Conservation (phyloP, 805 yeast species). For the Blastobotrys terrestris region DNA sequence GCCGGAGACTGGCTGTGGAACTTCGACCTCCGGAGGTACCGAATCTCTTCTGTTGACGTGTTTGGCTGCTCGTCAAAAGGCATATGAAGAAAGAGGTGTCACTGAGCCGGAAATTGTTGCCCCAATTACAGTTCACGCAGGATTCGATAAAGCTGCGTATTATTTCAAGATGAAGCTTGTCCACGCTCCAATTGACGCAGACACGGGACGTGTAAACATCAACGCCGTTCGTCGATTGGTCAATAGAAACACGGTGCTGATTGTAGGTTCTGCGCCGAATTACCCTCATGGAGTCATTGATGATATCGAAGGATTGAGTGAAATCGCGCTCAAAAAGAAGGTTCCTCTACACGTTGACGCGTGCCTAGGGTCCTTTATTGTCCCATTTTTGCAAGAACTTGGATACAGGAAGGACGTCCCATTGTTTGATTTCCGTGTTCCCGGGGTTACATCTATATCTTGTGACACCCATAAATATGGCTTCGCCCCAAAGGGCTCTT, state of each 20-base stretch:
- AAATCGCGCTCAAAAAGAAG: conserved; percentile 54
- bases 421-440: conserved; percentile 74
- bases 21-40: conserved; percentile 91
- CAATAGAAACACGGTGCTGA: conserved; percentile 70
- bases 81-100: conserved; percentile 45
- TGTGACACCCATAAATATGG: conserved; percentile 99
- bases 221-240: conserved; percentile 56
- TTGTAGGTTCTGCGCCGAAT: conserved; percentile 94
- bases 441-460: conserved; percentile 93
- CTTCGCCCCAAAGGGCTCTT: conserved; percentile 96
- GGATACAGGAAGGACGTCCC: conserved; percentile 51
- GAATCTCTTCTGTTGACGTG: conserved; percentile 86
- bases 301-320: conserved; percentile 68
- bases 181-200: conserved; percentile 69
- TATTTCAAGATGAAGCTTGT: conserved; percentile 83
- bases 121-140: conserved; percentile 90
- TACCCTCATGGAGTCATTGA: conserved; percentile 96
- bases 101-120: conserved; percentile 79
- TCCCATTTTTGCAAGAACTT: conserved; percentile 67
- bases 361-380: conserved; percentile 88
- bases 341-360: conserved; percentile 95
- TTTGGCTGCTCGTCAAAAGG: conserved; percentile 80
- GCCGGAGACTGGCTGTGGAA: conserved; percentile 68
- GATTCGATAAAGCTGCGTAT: conserved; percentile 85
- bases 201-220: conserved; percentile 61